Conservation (phyloP, 2,329 filamentous ascomycete genomes). For the Fusarium lateritium region DNA sequence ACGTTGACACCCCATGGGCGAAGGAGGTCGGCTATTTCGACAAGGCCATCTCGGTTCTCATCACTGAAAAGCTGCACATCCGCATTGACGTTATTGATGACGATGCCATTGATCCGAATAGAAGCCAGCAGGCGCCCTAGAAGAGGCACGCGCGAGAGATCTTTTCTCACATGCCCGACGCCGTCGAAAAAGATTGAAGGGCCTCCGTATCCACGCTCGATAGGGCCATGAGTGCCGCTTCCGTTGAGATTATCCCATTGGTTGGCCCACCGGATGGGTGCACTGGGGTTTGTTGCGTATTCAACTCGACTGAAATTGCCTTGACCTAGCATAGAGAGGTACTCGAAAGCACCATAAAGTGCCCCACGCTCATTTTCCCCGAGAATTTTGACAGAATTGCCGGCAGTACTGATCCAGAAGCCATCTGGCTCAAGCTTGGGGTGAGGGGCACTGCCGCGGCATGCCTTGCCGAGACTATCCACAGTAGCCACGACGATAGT, state of each 20-base stretch:
- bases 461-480: conserved; percentile 25
- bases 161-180: conserved; percentile 66
- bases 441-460: conserved; percentile 6
- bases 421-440: conserved; percentile 67
- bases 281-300: conserved; percentile 69
- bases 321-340: conserved; percentile 75
- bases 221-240: conserved; percentile 61
- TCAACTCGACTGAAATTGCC: conserved; percentile 63
- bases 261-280: conserved; percentile 78
- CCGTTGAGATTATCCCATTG: conserved; percentile 81
- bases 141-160: conserved; percentile 71
- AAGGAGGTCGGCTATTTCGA: conserved; percentile 74
- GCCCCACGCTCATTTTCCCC: conserved; percentile 77
- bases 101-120: conserved; percentile 74
- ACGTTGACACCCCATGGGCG: conserved; percentile 77
- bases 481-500: conserved; percentile 32
- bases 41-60: conserved; percentile 72
- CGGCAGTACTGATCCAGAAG: conserved; percentile 69
- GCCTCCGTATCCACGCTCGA: conserved; percentile 79
- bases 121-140: conserved; percentile 78
- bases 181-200: conserved; percentile 76
- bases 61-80: conserved; percentile 69
- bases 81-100: conserved; percentile 82
- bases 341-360: conserved; percentile 79
- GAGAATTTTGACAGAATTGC: conserved; percentile 67